Evolutionary conservation across 2,329 filamentous ascomycete genomes (phyloP), one percentile per base, ranked within the genome.

Genomic region (Colletotrichum tamarilloi): DNA sequence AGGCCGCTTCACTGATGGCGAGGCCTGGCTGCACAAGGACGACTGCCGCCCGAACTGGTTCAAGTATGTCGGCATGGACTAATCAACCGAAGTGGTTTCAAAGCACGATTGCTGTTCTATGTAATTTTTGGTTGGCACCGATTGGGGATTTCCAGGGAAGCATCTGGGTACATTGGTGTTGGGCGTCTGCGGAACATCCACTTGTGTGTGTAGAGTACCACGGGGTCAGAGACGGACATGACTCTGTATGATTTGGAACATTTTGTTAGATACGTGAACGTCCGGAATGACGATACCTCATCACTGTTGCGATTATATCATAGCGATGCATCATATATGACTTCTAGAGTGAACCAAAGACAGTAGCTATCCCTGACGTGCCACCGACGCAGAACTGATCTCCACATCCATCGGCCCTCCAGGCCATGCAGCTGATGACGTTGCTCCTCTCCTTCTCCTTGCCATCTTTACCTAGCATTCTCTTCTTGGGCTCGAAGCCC

Each of bases 31-130:
- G 58, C 90, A 95, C 78, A 92, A 93, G 79, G 97, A 99, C 82
- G 97, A 99, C 82, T 99, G 97, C 84, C 89, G 97, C 74, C 94
- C 96, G 22, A 95, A 95, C 81, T 99, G 97, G 94, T 98, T 99
- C 89, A 97, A 98, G 85, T 97, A 94, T 80, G 94, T 93, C 24
- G 94, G 95, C 66, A 94, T 93, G 88, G 92, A 91, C 79, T 97
- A 83, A 86, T 74, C 12, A 59, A 38, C 28, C n/a, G 9, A 67
- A 22, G 35, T 42, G 11, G 30, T 32, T 42, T 42, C 3, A 42
- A 67, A 24, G 63, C 38, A 49, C 35, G 62, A 49, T 55, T 64
- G 49, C 38, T 68, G 55, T 68, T 74, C 62, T 68, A 46, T 57
- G 42, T 72, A 63, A 63, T 68, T 74, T 62, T 66, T 64, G 73